Evolutionary conservation across 2,329 filamentous ascomycete genomes (phyloP).

Genomic region (Penicillium sp.): DNA sequence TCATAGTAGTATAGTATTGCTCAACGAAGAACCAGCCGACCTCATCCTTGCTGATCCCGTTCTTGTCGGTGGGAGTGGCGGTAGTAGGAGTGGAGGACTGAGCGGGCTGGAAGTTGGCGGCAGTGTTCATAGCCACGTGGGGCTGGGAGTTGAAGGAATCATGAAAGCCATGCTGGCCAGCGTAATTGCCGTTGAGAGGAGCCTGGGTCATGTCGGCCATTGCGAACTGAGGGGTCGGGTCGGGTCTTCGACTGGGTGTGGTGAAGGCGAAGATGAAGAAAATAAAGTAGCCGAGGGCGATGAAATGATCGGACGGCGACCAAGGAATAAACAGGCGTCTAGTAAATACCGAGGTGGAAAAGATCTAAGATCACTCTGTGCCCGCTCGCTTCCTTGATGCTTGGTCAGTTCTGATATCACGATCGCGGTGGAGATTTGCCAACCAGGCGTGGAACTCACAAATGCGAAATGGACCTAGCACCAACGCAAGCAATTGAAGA

Average conservation of each 20-base stretch:
- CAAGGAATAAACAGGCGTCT: conserved; percentile 14
- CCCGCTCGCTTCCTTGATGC: conserved; percentile 23
- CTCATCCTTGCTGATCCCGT: conserved; percentile 73
- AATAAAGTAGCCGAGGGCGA: conserved; percentile 14
- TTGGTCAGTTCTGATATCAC: conserved; percentile 20
- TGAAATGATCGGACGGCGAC: conserved; percentile 1
- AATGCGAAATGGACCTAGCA: conserved; percentile 28
- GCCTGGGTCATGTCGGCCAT: conserved; percentile 43
- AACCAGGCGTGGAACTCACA: conserved; percentile 22
- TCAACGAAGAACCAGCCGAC: conserved; percentile 99
- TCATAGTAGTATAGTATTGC: conserved; percentile 97
- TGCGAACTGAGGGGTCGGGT: conserved; percentile 12
- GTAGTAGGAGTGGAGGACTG: conserved; percentile 42
- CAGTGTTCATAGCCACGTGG: conserved; percentile 34
- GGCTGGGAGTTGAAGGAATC: conserved; percentile 38
- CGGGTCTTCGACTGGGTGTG: conserved; percentile 9
- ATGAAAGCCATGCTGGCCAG: conserved; percentile 39
- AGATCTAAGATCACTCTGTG: conserved; percentile 23
- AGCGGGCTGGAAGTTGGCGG: conserved; percentile 39
- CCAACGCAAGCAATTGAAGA: conserved; percentile 23
- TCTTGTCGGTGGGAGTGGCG: conserved; percentile 39
- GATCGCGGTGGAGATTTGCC: neutral
- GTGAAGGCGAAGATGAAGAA: conserved; percentile 15
- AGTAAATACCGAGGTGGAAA: conserved; percentile 12
- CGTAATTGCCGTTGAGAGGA: conserved; percentile 44